Evolutionary conservation across 306 rosid species (phyloP), one percentile per base, ranked within the genome.

Genomic region (Cajanus cajan): DNA sequence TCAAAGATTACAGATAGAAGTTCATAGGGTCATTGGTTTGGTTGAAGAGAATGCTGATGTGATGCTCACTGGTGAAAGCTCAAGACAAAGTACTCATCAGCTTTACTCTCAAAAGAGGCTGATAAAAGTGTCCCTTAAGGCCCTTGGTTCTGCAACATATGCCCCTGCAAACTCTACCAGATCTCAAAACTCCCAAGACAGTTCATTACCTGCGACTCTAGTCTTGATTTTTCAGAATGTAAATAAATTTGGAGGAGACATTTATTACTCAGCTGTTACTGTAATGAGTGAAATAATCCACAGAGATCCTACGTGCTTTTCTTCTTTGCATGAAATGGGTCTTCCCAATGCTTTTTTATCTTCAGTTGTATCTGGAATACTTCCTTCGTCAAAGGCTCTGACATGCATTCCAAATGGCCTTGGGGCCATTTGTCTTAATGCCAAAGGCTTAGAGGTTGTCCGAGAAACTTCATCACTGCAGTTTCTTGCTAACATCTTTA

Each of bases 231-330:
- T 92, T 82, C 85, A 84, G 47, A 90, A 90, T 74, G 88, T 89
- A 52, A 90, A 84, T 66, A 94, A 94, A 79, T 92, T 94, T 85
- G 98, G 98, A 58, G 98, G 98, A 37, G 97, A 94, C 78, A 92
- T 94, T 85, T 94, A 92, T 88, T 87, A 88, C 87, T 94, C 98
- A 44, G 98, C 98, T 75, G 98, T 90, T 85, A 92, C 97, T 71
- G 93, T 94, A 61, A 88, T 94, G 97, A 94, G 97, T 86, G 98
- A 94, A 89, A 90, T 91, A 55, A 94, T 94, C 84, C 98, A 94
- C 90, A 94, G 89, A 84, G 98, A 94, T 77, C 97, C 98, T 66
- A 94, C 97, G 22, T 90, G 89, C 79, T 94, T 88, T 84, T 77
- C 93, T 80, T 77, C 87, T 85, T 78, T 94, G 83, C 97, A 90